Conservation (phyloP, 257 asterid genomes). For the Capsicum pubescens region DNA sequence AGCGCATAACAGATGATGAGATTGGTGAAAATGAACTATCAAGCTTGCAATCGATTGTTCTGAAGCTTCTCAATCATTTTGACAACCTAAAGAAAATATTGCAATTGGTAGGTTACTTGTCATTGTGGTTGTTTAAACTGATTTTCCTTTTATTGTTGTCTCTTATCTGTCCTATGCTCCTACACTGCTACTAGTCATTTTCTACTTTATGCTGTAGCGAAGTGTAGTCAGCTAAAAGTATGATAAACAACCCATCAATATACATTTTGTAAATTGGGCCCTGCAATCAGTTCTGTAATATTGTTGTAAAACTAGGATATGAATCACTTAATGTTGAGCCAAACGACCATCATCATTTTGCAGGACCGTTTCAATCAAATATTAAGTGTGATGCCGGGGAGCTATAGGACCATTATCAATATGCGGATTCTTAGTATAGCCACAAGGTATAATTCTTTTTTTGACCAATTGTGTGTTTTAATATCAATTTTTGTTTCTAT, state of each 20-base stretch:
- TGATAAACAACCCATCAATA: constrained; percentile 16
- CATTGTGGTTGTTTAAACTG: constrained; percentile 5
- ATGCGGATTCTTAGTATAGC: constrained; percentile 69
- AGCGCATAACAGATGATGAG: constrained; percentile 46
- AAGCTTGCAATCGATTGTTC: constrained; percentile 70
- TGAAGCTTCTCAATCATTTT: constrained; percentile 64
- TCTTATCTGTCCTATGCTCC: constrained; percentile 21
- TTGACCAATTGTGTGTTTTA: not conserved
- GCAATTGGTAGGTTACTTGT: constrained; percentile 60
- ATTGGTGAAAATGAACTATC: constrained; percentile 61
- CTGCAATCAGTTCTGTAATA: constrained; percentile 4
- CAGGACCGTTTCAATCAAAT: constrained; percentile 83
- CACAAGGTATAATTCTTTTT: constrained; percentile 52
- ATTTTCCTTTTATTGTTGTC: constrained; percentile 29
- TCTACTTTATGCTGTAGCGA: constrained; percentile 10
- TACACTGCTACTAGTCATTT: constrained; percentile 32
- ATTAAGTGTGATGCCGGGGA: constrained; percentile 76
- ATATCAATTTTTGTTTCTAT: not conserved
- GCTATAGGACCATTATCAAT: constrained; percentile 66
- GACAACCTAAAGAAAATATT: constrained; percentile 57
- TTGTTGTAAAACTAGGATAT: not conserved
- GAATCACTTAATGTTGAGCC: constrained; percentile 13
- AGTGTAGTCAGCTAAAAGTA: not conserved
- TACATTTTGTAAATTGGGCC: not conserved
- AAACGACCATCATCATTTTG: constrained; percentile 40